Percentiles rank a stretch among this genome's conserved stretches.
Conservation (phyloP, 2,329 filamentous ascomycete species). For the Rugonectria rugulosa region DNA sequence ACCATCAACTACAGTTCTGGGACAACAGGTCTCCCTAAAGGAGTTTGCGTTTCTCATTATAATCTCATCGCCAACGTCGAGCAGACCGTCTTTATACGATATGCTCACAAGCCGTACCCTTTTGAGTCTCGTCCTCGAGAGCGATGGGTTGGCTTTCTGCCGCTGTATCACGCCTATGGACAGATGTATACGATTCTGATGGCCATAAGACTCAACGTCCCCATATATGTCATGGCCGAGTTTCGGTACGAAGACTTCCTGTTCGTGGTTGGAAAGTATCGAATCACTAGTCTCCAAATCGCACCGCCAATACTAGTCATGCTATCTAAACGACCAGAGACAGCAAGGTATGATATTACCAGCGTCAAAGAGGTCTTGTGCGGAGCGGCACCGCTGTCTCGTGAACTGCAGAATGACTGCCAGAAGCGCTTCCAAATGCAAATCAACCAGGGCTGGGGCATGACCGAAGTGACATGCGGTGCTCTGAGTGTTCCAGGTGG, state of each 20-base stretch:
- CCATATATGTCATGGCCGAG: slow-evolving; percentile 65
- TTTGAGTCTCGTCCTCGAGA: slow-evolving; percentile 50
- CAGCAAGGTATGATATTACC: slow-evolving; percentile 59
- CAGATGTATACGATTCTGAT: slow-evolving; percentile 61
- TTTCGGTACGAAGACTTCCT: slow-evolving; percentile 63
- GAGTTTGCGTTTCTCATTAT: slow-evolving; percentile 57
- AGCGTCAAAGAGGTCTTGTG: slow-evolving; percentile 55
- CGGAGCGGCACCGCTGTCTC: slow-evolving; percentile 61
- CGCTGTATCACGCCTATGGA: slow-evolving; percentile 69
- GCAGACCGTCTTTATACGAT: slow-evolving; percentile 57
- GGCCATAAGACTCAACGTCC: slow-evolving; percentile 51
- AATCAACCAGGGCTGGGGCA: slow-evolving; percentile 65
- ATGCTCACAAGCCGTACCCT: slow-evolving; percentile 45
- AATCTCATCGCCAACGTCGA: slow-evolving; percentile 59
- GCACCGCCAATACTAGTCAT: slow-evolving; percentile 67
- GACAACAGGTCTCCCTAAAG: slow-evolving; percentile 60
- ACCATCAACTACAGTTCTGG: slow-evolving; percentile 61
- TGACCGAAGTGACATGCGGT: slow-evolving; percentile 62
- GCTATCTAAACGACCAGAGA: slow-evolving; percentile 64
- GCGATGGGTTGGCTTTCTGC: slow-evolving; percentile 67
- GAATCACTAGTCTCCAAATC: slow-evolving; percentile 60
- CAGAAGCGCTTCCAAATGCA: slow-evolving; percentile 50
- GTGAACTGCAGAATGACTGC: slow-evolving; percentile 54
- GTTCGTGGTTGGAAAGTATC: slow-evolving; percentile 55
- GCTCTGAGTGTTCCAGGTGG: slow-evolving; percentile 52